A percentile compares a stretch with the other conserved stretches of the same genome.
phyloP scores from a whole-genome alignment of 208 protist genomes.

The Endotrypanum monterogeii region DNA sequence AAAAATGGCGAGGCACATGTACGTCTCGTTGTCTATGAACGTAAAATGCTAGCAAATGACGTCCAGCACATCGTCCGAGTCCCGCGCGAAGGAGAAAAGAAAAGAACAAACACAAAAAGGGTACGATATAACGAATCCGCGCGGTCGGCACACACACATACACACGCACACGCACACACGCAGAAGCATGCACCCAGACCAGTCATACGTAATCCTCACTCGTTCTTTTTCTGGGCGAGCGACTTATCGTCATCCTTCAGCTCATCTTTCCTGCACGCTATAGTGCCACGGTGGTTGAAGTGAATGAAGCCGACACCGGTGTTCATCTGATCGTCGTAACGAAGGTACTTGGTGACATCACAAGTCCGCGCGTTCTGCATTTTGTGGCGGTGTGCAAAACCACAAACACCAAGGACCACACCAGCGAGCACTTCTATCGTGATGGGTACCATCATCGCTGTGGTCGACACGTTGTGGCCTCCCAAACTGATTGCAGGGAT shows the following conservation, averaged over 20 bases:
- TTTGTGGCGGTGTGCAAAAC: conserved; percentile 44
- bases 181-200: not conserved
- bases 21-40: no score
- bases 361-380: conserved; percentile 62
- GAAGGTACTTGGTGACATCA: conserved; percentile 55
- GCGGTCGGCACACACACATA: not conserved
- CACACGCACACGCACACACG: no score
- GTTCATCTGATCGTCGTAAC: conserved; percentile 69
- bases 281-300: conserved; percentile 85
- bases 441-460: conserved; percentile 35
- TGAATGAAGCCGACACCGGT: conserved; percentile 81
- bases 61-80: not conserved
- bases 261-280: conserved; percentile 34
- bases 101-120: not conserved
- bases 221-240: conserved; percentile 38
- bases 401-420: conserved; percentile 48
- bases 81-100: not conserved
- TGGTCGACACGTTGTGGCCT: conserved; percentile 16
- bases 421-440: conserved; percentile 38
- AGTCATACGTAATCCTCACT: conserved; percentile 18
- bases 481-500: conserved; percentile 10
- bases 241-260: conserved; percentile 40
- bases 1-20: no score
- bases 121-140: not conserved
- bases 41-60: no score